A percentile compares a stretch with the other conserved stretches of the same genome.
phyloP scores from a whole-genome alignment of 306 rosid genomes.

The Prunus kanzakura region DNA sequence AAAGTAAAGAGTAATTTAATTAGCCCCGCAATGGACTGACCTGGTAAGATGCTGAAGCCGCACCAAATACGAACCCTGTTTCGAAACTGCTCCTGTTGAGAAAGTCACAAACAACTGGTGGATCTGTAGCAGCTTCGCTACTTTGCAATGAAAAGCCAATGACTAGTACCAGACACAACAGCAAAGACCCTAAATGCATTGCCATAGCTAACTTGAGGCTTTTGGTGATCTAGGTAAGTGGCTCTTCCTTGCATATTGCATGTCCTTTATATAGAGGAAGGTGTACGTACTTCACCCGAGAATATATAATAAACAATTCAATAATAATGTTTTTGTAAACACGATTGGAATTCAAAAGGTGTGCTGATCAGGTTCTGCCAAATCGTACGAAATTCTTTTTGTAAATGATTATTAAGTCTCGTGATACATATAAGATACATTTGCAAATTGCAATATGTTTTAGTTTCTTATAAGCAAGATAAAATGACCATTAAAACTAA shows the following conservation, averaged over 20 bases:
- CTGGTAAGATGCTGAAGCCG: slow-evolving; percentile 46
- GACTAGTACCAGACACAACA: not conserved
- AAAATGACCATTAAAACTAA: too few relatives aligned
- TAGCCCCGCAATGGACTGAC: not conserved
- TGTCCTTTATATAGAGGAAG: not conserved
- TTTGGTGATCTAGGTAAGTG: not conserved
- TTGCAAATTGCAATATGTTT: too few relatives aligned
- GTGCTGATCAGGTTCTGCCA: too few relatives aligned
- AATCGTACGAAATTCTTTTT: too few relatives aligned
- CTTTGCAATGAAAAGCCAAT: not conserved
- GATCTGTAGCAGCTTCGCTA: not conserved
- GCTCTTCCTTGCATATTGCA: not conserved
- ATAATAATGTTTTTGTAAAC: too few relatives aligned
- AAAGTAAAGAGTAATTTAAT: not conserved
- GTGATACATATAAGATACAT: too few relatives aligned
- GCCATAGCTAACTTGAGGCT: not conserved
- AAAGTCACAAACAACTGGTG: not conserved
- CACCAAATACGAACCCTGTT: slow-evolving; percentile 39
- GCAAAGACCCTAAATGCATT: not conserved
- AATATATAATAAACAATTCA: too few relatives aligned
- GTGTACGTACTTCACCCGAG: too few relatives aligned
- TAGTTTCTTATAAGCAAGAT: too few relatives aligned
- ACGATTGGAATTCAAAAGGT: too few relatives aligned
- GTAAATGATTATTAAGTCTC: too few relatives aligned
- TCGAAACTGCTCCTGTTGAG: slow-evolving; percentile 46